A percentile compares a stretch with the other conserved stretches of the same genome.
Conservation (phyloP, 2,329 filamentous ascomycete species). For the Diplodia intermedia region DNA sequence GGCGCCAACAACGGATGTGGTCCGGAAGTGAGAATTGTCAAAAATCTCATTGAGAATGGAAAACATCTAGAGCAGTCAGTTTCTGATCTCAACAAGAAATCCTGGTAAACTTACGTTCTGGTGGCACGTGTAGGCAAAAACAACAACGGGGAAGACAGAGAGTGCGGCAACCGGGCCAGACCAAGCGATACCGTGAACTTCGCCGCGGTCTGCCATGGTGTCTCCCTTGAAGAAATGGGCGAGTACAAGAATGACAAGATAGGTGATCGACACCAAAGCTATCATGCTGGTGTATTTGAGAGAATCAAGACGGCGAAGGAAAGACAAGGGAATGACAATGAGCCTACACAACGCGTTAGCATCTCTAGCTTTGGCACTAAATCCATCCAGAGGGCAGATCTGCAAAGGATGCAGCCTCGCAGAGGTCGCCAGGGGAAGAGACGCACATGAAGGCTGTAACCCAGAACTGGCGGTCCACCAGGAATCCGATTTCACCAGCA, state of each 20-base stretch:
- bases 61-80: constrained; percentile 75
- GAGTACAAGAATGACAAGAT: constrained; percentile 89
- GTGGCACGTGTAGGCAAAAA: constrained; percentile 99
- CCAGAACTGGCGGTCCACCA: constrained; percentile 94
- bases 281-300: constrained; percentile 96
- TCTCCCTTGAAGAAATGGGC: constrained; percentile 87
- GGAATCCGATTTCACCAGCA: constrained; percentile 67
- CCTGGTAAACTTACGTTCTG: constrained; percentile 73
- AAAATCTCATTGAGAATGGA: constrained; percentile 95
- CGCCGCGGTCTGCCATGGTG: constrained; percentile 73
- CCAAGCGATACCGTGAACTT: constrained; percentile 79
- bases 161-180: constrained; percentile 78
- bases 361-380: background rate
- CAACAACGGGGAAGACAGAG: constrained; percentile 89
- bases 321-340: constrained; percentile 91
- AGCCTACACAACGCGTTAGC: constrained; percentile 61
- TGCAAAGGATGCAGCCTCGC: background rate
- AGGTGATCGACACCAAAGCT: constrained; percentile 90
- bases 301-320: constrained; percentile 88
- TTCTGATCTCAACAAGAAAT: background rate
- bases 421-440: background rate
- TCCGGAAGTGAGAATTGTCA: constrained; percentile 79
- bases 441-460: constrained; percentile 91
- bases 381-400: background rate
- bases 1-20: constrained; percentile 77